A percentile compares a stretch with the other conserved stretches of the same genome.
phyloP scores from a whole-genome alignment of 768 basidiomycete species.

The Leucocoprinus leucothites region DNA sequence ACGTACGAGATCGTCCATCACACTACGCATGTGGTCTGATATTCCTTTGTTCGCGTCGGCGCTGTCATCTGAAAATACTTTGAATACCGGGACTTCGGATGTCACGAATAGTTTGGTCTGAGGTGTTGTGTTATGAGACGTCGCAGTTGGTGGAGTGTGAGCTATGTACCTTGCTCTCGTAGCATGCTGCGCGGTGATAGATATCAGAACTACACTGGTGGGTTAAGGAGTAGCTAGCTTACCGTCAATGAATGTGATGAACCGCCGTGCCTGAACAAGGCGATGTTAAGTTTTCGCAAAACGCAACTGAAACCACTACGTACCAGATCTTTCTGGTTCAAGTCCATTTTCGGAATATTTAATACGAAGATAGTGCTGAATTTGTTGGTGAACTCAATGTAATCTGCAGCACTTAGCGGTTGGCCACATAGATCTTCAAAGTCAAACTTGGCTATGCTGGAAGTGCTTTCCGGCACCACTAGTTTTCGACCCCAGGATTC shows the following conservation, averaged over 20 bases:
- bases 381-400: conserved; percentile 85
- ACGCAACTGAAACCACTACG: conserved; percentile 13
- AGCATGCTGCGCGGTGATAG: conserved; percentile 58
- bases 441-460: conserved; percentile 77
- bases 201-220: conserved; percentile 1
- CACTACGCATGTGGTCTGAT: conserved; percentile 84
- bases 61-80: conserved; percentile 82
- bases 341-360: conserved; percentile 85
- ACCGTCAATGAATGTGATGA: conserved; percentile 98
- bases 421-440: conserved; percentile 87
- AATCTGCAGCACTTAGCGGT: conserved; percentile 93
- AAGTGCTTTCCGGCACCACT: conserved; percentile 74
- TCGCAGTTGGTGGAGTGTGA: background rate
- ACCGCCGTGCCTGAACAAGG: conserved; percentile 75
- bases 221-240: conserved; percentile 21
- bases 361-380: conserved; percentile 88
- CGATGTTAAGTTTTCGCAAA: background rate
- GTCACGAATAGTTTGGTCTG: conserved; percentile 90
- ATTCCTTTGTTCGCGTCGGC: conserved; percentile 35
- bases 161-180: conserved; percentile 74
- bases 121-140: background rate
- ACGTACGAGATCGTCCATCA: conserved; percentile 93
- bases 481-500: conserved; percentile 91
- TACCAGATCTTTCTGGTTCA: conserved; percentile 85
- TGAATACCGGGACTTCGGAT: conserved; percentile 87